Evolutionary conservation across 768 basidiomycete genomes (phyloP), one percentile per base, ranked within the genome.

Genomic region (Termitomyces eurrhizus): DNA sequence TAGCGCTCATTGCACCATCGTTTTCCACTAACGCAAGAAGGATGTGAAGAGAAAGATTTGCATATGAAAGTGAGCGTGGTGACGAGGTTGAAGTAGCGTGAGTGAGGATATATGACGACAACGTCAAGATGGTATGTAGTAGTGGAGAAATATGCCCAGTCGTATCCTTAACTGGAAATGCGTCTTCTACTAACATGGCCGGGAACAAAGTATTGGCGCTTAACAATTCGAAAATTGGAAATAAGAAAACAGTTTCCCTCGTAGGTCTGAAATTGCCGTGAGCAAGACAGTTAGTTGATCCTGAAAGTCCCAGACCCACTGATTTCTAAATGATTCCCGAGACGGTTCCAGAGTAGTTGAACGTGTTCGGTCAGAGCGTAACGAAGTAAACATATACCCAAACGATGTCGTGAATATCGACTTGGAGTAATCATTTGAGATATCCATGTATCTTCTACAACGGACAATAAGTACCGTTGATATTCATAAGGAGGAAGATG

Each of bases 31-130:
- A 71, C 1, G 76, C 70, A 45, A 87, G 76, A 18, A 89, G 65
- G 16, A 78, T 78, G 57, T 82, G 80, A 65, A 89, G 73, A 18
- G 80, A 74, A 1, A 89, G 74, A 66, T 79, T 80, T 1, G 86
- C 86, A 69, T 90, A 90, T 2, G 82, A 81, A 46, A 83, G 75
- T 18, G 86, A 81, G 24, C 87, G 81, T 6, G 82, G 72, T 14
- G 86, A 83, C 2, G 79, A 77, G 0, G 80, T 74, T 5, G 88
- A 86, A 12, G 85, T 82, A 13, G 87, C 87, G 67, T 90, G 88
- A 2, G 85, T 81, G 56, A 88, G 71, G 52, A 89, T 66, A 72
- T 89, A 89, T 0, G 87, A 88, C 2, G 85, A 81, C 56, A 89
- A 68, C 4, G 83, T 80, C 50, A 89, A 66, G 12, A 86, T 68